Base-by-base conservation (phyloP, 345 rosid species). In the Gossypium australe region DNA sequence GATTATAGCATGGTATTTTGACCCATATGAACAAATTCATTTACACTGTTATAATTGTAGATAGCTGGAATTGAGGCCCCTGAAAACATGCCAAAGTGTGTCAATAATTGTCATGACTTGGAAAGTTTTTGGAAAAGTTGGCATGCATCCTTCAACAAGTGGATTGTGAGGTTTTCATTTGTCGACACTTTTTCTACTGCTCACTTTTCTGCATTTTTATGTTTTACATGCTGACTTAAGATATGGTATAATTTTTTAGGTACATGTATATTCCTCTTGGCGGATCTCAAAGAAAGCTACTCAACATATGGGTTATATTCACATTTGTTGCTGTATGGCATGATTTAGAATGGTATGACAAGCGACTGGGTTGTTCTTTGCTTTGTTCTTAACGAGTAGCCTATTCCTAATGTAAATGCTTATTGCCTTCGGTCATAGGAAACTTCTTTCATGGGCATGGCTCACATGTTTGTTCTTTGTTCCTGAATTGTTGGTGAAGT, bases 361-460 rank as follows among this genome's bases (percentile, higher is more conserved):
- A 5, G 66, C 78, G 68, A 69, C 7, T 52, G 25, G 4, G 41
- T 1, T 61, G 22, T 10, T 57, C 52, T 47, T 65, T 69, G 58
- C 75, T 66, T 74, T 22, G 45, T 38, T 76, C 27, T 41, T 34
- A 48, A 75, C 20, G 51, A 44, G 67, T 41, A 14, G 13, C 17
- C 59, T 72, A 60, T 59, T 67, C 56, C 47, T 79, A 77, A 74
- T 66, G 75, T 78, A 65, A 80, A 52, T 80, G 66, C 34, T 20
- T 78, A 70, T 80, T 84, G 78, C 27, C 70, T 76, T 67, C 86
- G 79, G 20, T 61, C 68, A 38, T 78, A 94, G 98, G 98, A 94
- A 94, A 83, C 98, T 94, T 83, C 87, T 94, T 69, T 92, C 98
- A 25, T 94, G 98, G 98, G 98, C 98, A 48, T 94, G 98, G 98